Evolutionary conservation across 495 filamentous ascomycete species (phyloP), one percentile per base, ranked within the genome.

Genomic region (Tuber calosporum): DNA sequence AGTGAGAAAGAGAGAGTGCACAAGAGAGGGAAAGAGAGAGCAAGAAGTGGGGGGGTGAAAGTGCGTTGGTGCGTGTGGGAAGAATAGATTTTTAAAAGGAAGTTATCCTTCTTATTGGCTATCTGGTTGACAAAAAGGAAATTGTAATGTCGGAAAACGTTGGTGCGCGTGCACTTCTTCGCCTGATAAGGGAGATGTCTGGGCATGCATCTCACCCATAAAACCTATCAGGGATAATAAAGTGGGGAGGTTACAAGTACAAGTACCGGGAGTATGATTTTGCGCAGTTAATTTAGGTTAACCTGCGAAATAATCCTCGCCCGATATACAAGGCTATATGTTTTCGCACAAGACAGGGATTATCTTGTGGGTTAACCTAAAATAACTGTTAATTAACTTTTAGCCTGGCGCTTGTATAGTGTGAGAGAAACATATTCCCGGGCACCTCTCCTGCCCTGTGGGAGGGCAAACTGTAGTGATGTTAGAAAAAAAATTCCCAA

Each of bases 81-180:
- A 62, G n/a, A 5, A 62, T 62, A 30, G 53, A 30, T 62, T 62
- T 62, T 30, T 30, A 58, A 62, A 62, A 30, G 53, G 53, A 62
- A 62, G n/a, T 30, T 30, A 62, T 62, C 53, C n/a, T 5, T 13
- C 53, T 13, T 30, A 62, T 62, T 62, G 53, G 53, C 26, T 62
- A 30, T 62, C 53, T 6, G 53, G 53, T 62, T 62, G 53, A 62
- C 53, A 62, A 62, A 62, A 62, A 62, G 53, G 53, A 62, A 62
- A 26, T 62, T 30, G 53, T 62, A 62, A 62, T 62, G 30, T 62
- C 53, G 53, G 53, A 62, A 30, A 62, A 30, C n/a, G 26, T 62
- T 62, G 26, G n/a, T 30, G 26, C 26, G n/a, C 13, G n/a, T 62
- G 53, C 53, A 30, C 26, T 62, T 62, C 26, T 62, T 62, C 3